Evolutionary conservation across 1,284 basidiomycete species (phyloP).

Genomic region (Coniophora puteana): DNA sequence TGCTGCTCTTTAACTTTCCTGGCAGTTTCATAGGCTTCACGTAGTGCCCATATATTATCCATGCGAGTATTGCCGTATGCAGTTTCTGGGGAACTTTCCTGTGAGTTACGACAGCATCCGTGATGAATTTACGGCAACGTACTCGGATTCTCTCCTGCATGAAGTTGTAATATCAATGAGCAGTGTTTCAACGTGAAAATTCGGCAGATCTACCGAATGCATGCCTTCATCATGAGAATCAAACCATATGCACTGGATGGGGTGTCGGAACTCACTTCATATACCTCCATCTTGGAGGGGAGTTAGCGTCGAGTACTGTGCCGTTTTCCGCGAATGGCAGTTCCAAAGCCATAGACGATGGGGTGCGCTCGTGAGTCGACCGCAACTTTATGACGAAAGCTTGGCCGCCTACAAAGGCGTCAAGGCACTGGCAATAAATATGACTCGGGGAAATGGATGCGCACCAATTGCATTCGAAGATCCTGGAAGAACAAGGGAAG

Average conservation of each 20-base stretch:
- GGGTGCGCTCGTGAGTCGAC: constrained; percentile 46
- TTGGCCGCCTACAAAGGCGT: constrained; percentile 43
- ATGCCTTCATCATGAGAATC: constrained; percentile 45
- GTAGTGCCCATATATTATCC: constrained; percentile 59
- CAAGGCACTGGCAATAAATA: constrained; percentile 34
- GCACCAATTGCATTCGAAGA: constrained; percentile 36
- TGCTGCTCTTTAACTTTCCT: constrained; percentile 71
- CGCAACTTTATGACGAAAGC: constrained; percentile 67
- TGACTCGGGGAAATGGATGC: constrained; percentile 29
- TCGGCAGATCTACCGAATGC: constrained; percentile 37
- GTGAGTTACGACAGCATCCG: constrained; percentile 3
- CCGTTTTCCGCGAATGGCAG: constrained; percentile 45
- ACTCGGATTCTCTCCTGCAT: constrained; percentile 3
- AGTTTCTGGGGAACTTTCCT: too few relatives aligned
- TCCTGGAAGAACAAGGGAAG: constrained; percentile 14
- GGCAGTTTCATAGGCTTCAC: constrained; percentile 64
- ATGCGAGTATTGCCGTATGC: constrained; percentile 45
- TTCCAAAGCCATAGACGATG: constrained; percentile 57
- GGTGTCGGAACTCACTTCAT: constrained; percentile 44
- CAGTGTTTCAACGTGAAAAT: not conserved
- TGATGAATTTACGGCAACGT: not conserved
- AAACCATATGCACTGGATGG: constrained; percentile 1
- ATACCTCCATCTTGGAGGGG: constrained; percentile 47
- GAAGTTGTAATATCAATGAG: not conserved
- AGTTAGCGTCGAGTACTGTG: constrained; percentile 25